Base-by-base conservation (phyloP, 1,284 basidiomycete species). In the Xanthoconium separans region DNA sequence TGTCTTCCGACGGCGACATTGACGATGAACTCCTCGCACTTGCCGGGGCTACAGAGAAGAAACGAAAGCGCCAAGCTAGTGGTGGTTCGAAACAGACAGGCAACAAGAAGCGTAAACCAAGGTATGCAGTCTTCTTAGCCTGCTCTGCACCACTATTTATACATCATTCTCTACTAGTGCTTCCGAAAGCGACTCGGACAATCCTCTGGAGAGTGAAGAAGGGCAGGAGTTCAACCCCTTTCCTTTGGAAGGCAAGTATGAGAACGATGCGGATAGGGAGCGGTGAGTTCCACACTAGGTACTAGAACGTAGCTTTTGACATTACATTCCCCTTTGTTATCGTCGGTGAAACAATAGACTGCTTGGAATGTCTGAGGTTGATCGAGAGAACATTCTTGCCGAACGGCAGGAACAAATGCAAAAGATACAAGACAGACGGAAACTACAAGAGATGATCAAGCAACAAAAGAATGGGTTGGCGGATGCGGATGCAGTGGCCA, bases 191-290 rank as follows among this genome's bases (percentile, higher is more conserved):
- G 84, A 84, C 22, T 80, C 80, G 20, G 82, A 76, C 12, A 77
- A 81, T 53, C 76, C 75, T 22, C 76, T 75, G 16, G 84, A 85
- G 64, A 83, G 81, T 59, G 86, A 85, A 62, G 83, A 83, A 49
- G 71, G 70, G 15, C 50, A 83, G 48, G 66, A 71, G 18, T 57
- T 66, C n/a, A 90, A 92, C 61, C 87, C 87, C 6, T 98, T 93
- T 68, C 95, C 93, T 1, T 75, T 96, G 20, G 95, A 97, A 63
- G 93, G 92, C 44, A 93, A 93, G 71, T 98, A 92, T 69, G 82
- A 83, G 54, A 84, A 94, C 64, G 91, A 93, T 62, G 80, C 76
- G 5, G 95, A 98, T 70, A 84, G 89, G 65, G 82, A 89, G 60
- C 74, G 79, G 91, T 93, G 72, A 74, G 87, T 58, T 44, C 49